Conservation (phyloP, 106 monocot species). For the Hemerocallis citrina region DNA sequence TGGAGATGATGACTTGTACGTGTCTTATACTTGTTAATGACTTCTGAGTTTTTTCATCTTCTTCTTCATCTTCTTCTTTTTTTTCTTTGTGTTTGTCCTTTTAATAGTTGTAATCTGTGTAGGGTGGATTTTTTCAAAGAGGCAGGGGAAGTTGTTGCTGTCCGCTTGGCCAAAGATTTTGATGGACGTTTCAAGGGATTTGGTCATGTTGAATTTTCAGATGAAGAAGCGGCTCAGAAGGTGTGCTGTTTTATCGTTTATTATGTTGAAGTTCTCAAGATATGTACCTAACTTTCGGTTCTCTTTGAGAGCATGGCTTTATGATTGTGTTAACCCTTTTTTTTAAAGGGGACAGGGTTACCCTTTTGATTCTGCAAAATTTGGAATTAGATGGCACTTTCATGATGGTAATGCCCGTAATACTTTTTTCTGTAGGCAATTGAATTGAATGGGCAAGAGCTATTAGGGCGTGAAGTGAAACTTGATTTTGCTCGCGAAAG, state of each 20-base stretch:
- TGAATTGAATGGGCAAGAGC: conserved; percentile 55
- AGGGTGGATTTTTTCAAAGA: conserved; percentile 6
- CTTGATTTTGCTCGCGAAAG: conserved; percentile 69
- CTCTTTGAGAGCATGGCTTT: too few species aligned
- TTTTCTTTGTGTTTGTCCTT: background rate
- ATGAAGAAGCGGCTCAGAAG: conserved; percentile 20
- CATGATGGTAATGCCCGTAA: too few species aligned
- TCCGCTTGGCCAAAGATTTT: conserved; percentile 14
- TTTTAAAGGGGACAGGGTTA: too few species aligned
- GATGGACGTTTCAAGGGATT: conserved; percentile 35
- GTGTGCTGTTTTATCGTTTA: background rate
- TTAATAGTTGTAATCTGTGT: background rate
- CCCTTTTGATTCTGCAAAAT: too few species aligned
- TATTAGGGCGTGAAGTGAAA: conserved; percentile 60
- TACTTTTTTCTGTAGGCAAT: conserved; percentile 39
- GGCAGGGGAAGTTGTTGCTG: conserved; percentile 16
- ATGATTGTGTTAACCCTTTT: too few species aligned
- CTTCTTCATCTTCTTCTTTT: background rate
- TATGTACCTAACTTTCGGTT: too few species aligned
- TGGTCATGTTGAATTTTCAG: conserved; percentile 46
- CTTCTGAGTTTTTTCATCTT: background rate
- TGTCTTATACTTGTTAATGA: background rate
- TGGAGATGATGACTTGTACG: conserved; percentile 61
- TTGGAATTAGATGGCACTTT: too few species aligned
- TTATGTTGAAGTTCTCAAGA: background rate